Evolutionary conservation across 108 stramenopile genomes (phyloP).

Genomic region (Cyclotella atomus): DNA sequence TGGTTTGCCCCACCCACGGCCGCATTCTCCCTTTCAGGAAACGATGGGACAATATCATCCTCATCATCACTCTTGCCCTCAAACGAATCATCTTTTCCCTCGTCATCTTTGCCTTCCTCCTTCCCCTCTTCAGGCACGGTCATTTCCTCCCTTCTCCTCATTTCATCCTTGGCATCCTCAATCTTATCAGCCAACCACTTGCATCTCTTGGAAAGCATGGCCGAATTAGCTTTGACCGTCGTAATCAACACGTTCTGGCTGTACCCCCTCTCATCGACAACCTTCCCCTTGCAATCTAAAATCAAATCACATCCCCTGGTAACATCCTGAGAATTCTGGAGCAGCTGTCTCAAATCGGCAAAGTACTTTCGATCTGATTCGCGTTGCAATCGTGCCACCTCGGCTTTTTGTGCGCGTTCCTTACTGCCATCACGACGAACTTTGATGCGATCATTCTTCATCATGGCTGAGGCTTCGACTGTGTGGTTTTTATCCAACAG

Average conservation of each 20-base stretch:
- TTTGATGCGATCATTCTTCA: constrained; percentile 84
- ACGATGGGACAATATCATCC: constrained; percentile 43
- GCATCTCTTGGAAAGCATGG: constrained; percentile 66
- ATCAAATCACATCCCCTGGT: constrained; percentile 58
- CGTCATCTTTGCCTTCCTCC: constrained; percentile 33
- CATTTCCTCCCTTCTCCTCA: constrained; percentile 28
- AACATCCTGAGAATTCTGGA: constrained; percentile 50
- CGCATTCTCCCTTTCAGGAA: constrained; percentile 4
- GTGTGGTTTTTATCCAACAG: constrained; percentile 60
- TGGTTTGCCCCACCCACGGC: constrained; percentile 21
- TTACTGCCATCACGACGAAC: constrained; percentile 53
- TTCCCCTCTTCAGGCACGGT: constrained; percentile 32
- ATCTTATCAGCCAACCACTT: constrained; percentile 74
- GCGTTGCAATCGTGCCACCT: constrained; percentile 57
- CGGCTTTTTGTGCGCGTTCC: constrained; percentile 45
- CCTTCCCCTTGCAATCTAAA: constrained; percentile 73
- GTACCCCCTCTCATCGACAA: constrained; percentile 69
- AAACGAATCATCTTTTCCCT: constrained; percentile 27
- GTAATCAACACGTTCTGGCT: constrained; percentile 71
- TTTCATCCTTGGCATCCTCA: constrained; percentile 46
- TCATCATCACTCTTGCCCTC: constrained; percentile 60
- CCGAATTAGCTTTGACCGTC: constrained; percentile 64
- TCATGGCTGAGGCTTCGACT: constrained; percentile 77
- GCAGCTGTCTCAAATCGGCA: constrained; percentile 54
- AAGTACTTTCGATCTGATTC: constrained; percentile 76